Evolutionary conservation across 345 rosid genomes (phyloP), one percentile per base, ranked within the genome.

Genomic region (Eucalyptus erythrocorys): DNA sequence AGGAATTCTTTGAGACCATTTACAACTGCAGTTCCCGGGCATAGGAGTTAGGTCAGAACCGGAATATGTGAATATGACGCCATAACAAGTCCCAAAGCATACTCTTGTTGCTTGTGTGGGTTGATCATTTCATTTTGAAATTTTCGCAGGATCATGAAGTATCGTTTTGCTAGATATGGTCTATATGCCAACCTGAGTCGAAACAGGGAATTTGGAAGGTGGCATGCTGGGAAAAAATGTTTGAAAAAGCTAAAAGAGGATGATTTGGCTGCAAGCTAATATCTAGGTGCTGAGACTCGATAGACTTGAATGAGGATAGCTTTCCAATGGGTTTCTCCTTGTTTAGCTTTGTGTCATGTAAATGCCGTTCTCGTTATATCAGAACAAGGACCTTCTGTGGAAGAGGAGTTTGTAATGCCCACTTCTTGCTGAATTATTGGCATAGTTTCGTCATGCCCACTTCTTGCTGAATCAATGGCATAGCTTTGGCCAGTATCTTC

Each of bases 101-200:
- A 37, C 82, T 37, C 82, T 21, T 37, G 27, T 10, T 37, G 82
- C 82, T 21, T 76, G 24, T 37, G 47, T 76, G 30, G 82, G 82
- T 10, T 19, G 15, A 21, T 76, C 14, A 37, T 37, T 76, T 34
- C 24, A 68, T 8, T 9, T 68, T 68, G 80, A 68, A 17, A 68
- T 68, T 22, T 40, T 68, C 13, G 4, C 43, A 34, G 80, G 82
- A 76, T 21, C 37, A 30, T 76, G 45, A 34, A 71, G 81, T 71
- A 8, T 37, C 0, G 4, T 34, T 40, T 76, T 10, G 47, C 3
- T 76, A 37, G 45, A 68, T 76, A 6, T 37, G 27, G 27, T 76
- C 42, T 0, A 10, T 21, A 19, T 0, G 5, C 82, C 45, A 37
- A 76, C 47, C 47, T 76, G 82, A 37, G 30, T 37, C 1, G 0